Conservation (phyloP, 2,329 filamentous ascomycete genomes). For the Ophiognomonia clavigignenti-juglandacearum region DNA sequence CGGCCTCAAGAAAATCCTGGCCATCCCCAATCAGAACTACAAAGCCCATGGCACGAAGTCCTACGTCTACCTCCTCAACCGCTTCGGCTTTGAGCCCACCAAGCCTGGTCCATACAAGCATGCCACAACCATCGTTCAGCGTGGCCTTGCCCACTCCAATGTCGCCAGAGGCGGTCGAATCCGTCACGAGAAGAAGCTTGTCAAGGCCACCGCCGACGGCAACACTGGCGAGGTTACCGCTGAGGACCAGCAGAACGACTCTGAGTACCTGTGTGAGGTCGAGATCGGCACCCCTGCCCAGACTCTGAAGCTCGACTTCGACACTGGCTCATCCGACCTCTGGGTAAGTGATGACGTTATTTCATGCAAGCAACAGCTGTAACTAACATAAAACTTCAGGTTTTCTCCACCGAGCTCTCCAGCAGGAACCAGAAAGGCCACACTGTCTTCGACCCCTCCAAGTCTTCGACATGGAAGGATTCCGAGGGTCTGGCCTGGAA, state of each 20-base stretch:
- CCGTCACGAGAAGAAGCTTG: conserved; percentile 41
- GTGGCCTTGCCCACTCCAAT: conserved; percentile 40
- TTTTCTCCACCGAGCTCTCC: conserved; percentile 49
- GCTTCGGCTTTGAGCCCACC: conserved; percentile 60
- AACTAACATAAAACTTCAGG: conserved; percentile 29
- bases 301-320: conserved; percentile 59
- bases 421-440: conserved; percentile 36
- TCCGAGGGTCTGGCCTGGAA: conserved; percentile 50
- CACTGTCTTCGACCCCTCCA: conserved; percentile 53
- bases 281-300: conserved; percentile 62
- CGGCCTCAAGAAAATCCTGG: conserved; percentile 40
- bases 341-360: conserved; percentile 46
- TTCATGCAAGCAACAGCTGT: not conserved
- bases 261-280: conserved; percentile 60
- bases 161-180: conserved; percentile 43
- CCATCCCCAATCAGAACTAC: conserved; percentile 56
- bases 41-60: conserved; percentile 55
- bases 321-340: conserved; percentile 66
- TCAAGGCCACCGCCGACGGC: conserved; percentile 30
- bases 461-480: conserved; percentile 56
- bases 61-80: conserved; percentile 56
- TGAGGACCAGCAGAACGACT: conserved; percentile 64
- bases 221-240: conserved; percentile 47
- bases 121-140: conserved; percentile 41
- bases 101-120: conserved; percentile 57